Base-by-base conservation (phyloP, 768 basidiomycete genomes). In the Tephrocybe sp. region DNA sequence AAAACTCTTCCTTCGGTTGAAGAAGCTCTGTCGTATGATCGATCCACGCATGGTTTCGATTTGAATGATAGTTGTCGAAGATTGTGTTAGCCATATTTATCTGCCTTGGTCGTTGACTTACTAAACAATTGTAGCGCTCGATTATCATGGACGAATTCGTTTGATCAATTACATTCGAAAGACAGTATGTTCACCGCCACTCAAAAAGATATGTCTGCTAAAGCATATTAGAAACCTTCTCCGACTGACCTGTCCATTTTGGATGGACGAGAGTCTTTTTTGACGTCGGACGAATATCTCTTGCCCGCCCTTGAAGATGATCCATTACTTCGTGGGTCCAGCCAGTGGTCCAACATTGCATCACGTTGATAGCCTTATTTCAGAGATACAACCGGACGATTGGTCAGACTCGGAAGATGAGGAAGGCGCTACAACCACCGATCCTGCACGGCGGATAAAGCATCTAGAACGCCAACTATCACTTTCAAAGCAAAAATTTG, bases 121-220 rank as follows among this genome's bases (percentile, higher is more conserved):
- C 21, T 47, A 52, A 16, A 43, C 48, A 52, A 53, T 36, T 25
- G 16, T 24, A 92, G 89, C 72, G 0, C 71, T 95, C 31, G 93
- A 96, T 64, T 82, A 86, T 54, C 85, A 92, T 66, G 79, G 81
- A 47, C 78, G 88, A 16, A 85, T 92, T 57, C 81, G 89, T 40
- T 69, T 97, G 43, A 83, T 97, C 68, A 97, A 97, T 65, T 89
- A 79, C 67, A 92, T 96, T 61, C 74, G 94, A 49, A 87, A 81
- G 68, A 79, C 82, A 67, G 92, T 90, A 52, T 24, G 60, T 48
- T 39, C 44, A 18, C 13, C 16, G 7, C 15, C 24, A 39, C 47
- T 11, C 12, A 44, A 15, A 42, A 25, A 30, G 46, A 28, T 26
- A 35, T 53, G 9, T 15, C 37, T 53, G 42, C 46, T 56, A 24